Evolutionary conservation across 2,329 filamentous ascomycete genomes (phyloP).

Genomic region (Fusarium torreyae): DNA sequence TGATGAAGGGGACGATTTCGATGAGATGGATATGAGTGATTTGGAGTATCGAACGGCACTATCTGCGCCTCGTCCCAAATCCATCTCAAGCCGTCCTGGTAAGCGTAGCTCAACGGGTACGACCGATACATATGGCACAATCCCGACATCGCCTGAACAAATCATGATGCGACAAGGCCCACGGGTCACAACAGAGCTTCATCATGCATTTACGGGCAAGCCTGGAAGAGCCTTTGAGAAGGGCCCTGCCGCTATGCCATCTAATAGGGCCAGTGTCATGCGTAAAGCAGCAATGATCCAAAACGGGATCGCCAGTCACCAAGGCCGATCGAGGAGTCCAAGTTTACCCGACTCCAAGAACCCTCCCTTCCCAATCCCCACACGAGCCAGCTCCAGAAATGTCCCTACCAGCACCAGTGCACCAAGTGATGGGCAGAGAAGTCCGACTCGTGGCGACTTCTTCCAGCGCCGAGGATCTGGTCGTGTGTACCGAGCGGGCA

Average conservation of each 20-base stretch:
- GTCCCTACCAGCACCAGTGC: slow-evolving; percentile 76
- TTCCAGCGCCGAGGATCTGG: slow-evolving; percentile 68
- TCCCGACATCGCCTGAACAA: slow-evolving; percentile 62
- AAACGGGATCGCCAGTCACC: slow-evolving; percentile 80
- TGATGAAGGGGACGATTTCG: slow-evolving; percentile 75
- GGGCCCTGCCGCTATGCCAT: slow-evolving; percentile 53
- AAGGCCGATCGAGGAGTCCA: slow-evolving; percentile 74
- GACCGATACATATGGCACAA: slow-evolving; percentile 51
- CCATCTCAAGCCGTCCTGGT: slow-evolving; percentile 54
- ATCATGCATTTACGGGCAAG: slow-evolving; percentile 61
- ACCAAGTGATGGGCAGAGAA: slow-evolving; percentile 80
- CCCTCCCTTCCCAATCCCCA: slow-evolving; percentile 94
- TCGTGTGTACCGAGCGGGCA: slow-evolving; percentile 69
- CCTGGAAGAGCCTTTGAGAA: slow-evolving; percentile 58
- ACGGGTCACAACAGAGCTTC: slow-evolving; percentile 59
- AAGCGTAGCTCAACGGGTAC: slow-evolving; percentile 60
- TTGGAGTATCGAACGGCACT: slow-evolving; percentile 77
- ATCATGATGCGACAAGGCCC: slow-evolving; percentile 49
- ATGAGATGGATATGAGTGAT: slow-evolving; percentile 74
- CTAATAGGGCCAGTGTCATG: slow-evolving; percentile 73
- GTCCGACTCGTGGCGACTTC: slow-evolving; percentile 76
- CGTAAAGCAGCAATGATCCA: slow-evolving; percentile 86
- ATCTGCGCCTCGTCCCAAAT: slow-evolving; percentile 72
- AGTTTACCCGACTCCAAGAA: slow-evolving; percentile 72
- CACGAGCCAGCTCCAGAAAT: slow-evolving; percentile 87